Conservation (phyloP, 1,139 yeast species). For the Suhomyces panamericanus region DNA sequence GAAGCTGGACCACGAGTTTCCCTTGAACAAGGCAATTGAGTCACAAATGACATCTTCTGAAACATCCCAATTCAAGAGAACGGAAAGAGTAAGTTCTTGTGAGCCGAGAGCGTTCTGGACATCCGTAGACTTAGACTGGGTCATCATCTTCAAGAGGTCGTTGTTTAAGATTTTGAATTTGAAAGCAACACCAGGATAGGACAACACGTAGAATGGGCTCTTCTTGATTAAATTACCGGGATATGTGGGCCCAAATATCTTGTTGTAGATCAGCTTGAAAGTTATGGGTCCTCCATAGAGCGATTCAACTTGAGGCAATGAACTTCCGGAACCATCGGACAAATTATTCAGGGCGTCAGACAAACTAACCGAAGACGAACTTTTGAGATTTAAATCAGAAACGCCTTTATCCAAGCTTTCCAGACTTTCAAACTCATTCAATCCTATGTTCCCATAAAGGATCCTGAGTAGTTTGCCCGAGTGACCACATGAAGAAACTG, state of each 20-base stretch:
- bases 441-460: slow-evolving; percentile 33
- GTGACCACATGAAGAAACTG: background rate
- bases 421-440: slow-evolving; percentile 25
- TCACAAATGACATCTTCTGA: slow-evolving; percentile 36
- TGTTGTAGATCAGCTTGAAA: slow-evolving; percentile 52
- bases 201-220: slow-evolving; percentile 35
- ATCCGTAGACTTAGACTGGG: slow-evolving; percentile 1
- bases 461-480: slow-evolving; percentile 18
- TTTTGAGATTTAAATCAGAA: background rate
- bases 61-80: slow-evolving; percentile 34
- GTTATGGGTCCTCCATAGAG: slow-evolving; percentile 18
- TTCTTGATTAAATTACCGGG: slow-evolving; percentile 43
- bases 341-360: background rate
- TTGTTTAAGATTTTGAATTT: slow-evolving; percentile 30
- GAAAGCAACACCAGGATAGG: slow-evolving; percentile 59
- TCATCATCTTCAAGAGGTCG: slow-evolving; percentile 16
- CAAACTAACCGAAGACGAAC: slow-evolving; percentile 7
- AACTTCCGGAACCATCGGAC: slow-evolving; percentile 7
- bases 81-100: slow-evolving; percentile 25
- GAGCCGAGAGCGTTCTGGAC: slow-evolving; percentile 16
- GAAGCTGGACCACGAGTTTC: slow-evolving; percentile 31
- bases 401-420: slow-evolving; percentile 7
- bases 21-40: slow-evolving; percentile 38
- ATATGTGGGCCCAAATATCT: slow-evolving; percentile 62
- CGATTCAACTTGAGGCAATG: slow-evolving; percentile 5